Base-by-base conservation (phyloP, 148 eudicot genomes). In the Amaranthus palmeri region DNA sequence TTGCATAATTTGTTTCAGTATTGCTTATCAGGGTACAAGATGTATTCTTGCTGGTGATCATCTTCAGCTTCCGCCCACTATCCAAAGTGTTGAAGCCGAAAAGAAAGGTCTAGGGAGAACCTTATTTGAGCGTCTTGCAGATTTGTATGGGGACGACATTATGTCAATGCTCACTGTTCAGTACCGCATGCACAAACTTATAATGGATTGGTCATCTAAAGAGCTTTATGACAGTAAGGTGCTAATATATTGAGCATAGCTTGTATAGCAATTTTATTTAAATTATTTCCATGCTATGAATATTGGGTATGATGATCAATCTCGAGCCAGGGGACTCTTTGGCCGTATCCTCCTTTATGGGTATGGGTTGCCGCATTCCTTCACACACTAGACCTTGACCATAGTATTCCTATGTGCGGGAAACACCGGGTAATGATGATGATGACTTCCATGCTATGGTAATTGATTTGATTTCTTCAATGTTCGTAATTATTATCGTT, bases 91-190 rank as follows among this genome's bases (percentile, higher is more conserved):
- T 76, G 92, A 89, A 82, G 98, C 98, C 55, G 98, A 89, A 85
- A 91, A 91, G 79, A 95, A 91, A 84, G 98, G 98, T 41, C 75
- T 91, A 45, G 98, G 98, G 44, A 86, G 81, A 83, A 95, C 98
- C 53, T 86, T 95, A 58, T 95, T 95, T 84, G 97, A 95, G 72
- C 97, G 97, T 77, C 92, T 95, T 54, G 91, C 96, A 42, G 90
- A 95, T 70, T 80, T 91, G 82, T 95, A 95, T 79, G 98, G 92
- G 69, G 92, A 86, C 86, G 91, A 89, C 61, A 82, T 86, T 73
- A 89, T 57, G 71, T 89, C 97, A 69, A 91, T 95, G 98, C 98
- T 95, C 77, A 95, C 97, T 82, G 93, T 95, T 72, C 98, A 95
- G 80, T 95, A 95, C 81, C 93, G 98, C 66, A 95, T 95, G 98